Evolutionary conservation across 2,329 filamentous ascomycete species (phyloP), one percentile per base, ranked within the genome.

Genomic region (Chaetomiaceae sp.): DNA sequence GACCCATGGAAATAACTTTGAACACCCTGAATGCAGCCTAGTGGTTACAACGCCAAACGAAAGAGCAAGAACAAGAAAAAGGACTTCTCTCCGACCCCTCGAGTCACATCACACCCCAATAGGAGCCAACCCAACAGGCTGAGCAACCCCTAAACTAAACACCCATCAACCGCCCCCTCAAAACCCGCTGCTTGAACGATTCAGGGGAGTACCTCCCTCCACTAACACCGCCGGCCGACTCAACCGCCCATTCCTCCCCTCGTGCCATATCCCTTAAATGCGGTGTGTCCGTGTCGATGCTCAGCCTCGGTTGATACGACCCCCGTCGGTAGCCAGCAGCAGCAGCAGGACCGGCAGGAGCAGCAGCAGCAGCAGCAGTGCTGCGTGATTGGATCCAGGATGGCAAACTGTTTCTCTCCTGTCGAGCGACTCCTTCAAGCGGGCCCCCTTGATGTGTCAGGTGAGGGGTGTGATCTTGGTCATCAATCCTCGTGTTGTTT

Each of bases 141-240:
- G 34, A 45, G 22, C 43, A 34, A 27, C 31, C 31, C 31, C 31
- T 8, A 34, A n/a, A n/a, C n/a, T n/a, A n/a, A 14, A 12, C 34
- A 14, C 34, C 8, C 45, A 29, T 22, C 45, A 47, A 36, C 29
- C 48, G 51, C 37, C 50, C 38, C 52, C 56, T 59, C 56, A 61
- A 38, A 14, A 62, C 44, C 54, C 61, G 47, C 53, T 62, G 55
- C 27, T 59, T 62, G 11, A 63, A 63, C n/a, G 58, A 61, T 37
- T 62, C 58, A 4, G 61, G 61, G 36, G 61, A 63, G 40, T 59
- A 63, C 19, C 53, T 12, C 20, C 50, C 39, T 6, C 33, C 59
- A n/a, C 7, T 12, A 15, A 11, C 27, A 47, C 11, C 48, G 37
- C n/a, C n/a, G n/a, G n/a, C n/a, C n/a, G n/a, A n/a, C n/a, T n/a